A percentile compares a stretch with the other conserved stretches of the same genome.
Evolutionary conservation across 495 filamentous ascomycete genomes (phyloP).

Genomic region (Tuber microsphaerosporum): DNA sequence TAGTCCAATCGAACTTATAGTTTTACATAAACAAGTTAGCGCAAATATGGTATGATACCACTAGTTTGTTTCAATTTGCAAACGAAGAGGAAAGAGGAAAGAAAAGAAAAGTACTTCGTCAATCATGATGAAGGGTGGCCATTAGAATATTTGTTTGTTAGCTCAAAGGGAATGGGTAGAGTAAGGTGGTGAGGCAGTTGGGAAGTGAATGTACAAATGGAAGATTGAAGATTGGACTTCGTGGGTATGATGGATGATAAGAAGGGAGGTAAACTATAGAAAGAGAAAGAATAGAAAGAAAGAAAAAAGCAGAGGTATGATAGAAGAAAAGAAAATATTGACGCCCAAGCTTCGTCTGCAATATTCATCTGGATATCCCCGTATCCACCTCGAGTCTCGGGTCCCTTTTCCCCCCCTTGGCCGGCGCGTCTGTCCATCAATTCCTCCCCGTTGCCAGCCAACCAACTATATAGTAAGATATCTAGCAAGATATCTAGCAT

Average conservation of each 20-base stretch:
- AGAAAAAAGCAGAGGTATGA: slow-evolving; percentile 8
- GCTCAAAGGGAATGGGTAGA: background rate
- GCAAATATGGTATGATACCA: background rate
- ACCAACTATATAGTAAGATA: background rate
- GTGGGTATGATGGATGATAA: background rate
- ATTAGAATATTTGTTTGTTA: background rate
- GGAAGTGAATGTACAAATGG: background rate
- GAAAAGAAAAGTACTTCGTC: background rate
- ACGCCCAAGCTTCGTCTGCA: background rate
- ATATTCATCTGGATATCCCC: background rate
- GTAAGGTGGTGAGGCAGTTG: background rate
- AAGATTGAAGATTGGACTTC: background rate
- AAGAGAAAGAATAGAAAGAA: slow-evolving; percentile 5
- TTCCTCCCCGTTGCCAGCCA: background rate
- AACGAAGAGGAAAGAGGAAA: background rate
- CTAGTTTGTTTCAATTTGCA: background rate
- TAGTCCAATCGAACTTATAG: background rate
- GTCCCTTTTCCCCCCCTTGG: background rate
- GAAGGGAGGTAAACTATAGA: background rate
- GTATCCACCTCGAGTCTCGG: background rate
- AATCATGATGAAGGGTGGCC: background rate
- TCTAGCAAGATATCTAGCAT: background rate
- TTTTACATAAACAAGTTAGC: background rate
- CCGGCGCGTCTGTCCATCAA: background rate
- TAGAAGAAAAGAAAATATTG: slow-evolving; percentile 11